A percentile compares a stretch with the other conserved stretches of the same genome.
Evolutionary conservation across 2,329 filamentous ascomycete species (phyloP).

Genomic region (Cladosporium sp.): DNA sequence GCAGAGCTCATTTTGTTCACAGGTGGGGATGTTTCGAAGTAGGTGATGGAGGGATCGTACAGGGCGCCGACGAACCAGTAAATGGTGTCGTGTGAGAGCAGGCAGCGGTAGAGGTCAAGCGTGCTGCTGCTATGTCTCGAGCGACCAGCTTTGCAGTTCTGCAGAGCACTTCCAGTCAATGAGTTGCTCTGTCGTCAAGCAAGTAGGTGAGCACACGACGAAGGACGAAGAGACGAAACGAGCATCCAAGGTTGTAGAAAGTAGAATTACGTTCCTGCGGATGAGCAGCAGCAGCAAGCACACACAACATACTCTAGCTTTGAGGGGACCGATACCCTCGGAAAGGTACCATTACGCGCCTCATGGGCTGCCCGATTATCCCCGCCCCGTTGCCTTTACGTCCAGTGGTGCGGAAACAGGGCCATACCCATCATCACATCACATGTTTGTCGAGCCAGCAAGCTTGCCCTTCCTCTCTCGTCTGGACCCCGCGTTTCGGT

Average conservation of each 20-base stretch:
- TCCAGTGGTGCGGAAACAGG: no score
- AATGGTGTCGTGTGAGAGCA: neutral
- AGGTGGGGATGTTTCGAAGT: constrained; percentile 5
- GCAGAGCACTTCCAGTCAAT: neutral
- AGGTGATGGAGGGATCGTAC: constrained; percentile 2
- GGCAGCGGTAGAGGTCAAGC: neutral
- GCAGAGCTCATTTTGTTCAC: constrained; percentile 29
- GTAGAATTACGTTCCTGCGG: no score
- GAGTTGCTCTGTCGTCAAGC: neutral
- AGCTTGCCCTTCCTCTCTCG: neutral
- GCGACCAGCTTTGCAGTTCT: neutral
- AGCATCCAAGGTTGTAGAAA: neutral
- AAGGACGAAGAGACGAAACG: neutral
- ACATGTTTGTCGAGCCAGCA: neutral
- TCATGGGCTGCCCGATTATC: constrained; percentile 5
- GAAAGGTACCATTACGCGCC: constrained; percentile 7
- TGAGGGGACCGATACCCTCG: constrained; percentile 6
- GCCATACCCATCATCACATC: no score
- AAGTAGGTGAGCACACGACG: neutral
- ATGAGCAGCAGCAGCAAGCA: neutral
- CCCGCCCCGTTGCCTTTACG: constrained; percentile 1
- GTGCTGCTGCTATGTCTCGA: neutral
- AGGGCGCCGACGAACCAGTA: neutral
- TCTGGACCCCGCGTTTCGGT: constrained; percentile 1
- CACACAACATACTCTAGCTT: neutral